Evolutionary conservation across 163 green algal species (phyloP).

Genomic region (Prototheca wickerhamii): DNA sequence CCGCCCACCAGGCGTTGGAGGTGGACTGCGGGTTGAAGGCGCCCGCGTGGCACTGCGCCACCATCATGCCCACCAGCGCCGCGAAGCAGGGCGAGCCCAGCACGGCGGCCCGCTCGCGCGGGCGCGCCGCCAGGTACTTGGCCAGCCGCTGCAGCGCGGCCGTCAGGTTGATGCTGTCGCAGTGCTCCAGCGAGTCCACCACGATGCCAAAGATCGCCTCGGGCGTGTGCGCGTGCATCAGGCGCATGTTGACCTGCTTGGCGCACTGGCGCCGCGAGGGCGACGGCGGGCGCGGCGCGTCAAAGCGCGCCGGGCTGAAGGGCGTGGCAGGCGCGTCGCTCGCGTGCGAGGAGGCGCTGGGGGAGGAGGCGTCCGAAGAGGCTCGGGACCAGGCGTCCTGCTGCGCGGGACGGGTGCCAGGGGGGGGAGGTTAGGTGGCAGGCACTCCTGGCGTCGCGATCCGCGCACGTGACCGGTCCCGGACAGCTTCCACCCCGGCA

Average conservation of each 20-base stretch:
- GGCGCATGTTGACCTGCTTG: conserved; percentile 7
- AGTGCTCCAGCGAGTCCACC: not conserved
- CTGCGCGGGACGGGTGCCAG: too few species aligned
- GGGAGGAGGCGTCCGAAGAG: too few species aligned
- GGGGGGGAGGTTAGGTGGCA: too few species aligned
- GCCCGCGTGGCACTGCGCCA: conserved; percentile 11
- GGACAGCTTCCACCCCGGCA: too few species aligned
- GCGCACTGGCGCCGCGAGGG: not conserved
- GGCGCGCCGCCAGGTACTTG: conserved; percentile 5
- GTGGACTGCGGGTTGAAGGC: conserved; percentile 17
- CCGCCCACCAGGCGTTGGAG: conserved; percentile 16
- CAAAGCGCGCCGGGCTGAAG: not conserved
- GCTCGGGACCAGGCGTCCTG: too few species aligned
- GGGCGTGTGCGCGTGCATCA: conserved; percentile 7
- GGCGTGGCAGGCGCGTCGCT: too few species aligned
- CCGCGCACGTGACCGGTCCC: too few species aligned
- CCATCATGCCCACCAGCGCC: conserved; percentile 7
- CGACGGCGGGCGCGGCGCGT: not conserved
- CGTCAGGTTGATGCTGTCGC: conserved; percentile 17
- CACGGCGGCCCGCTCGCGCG: not conserved
- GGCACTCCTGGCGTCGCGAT: too few species aligned
- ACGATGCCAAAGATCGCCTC: not conserved
- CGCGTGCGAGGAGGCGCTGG: too few species aligned
- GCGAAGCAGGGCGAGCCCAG: conserved; percentile 2
- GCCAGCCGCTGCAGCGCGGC: conserved; percentile 16